Percentiles rank a stretch among this genome's conserved stretches.
Evolutionary conservation across 164 flowering plant genomes (phyloP).

Genomic region (Dillenia suffruticosa): DNA sequence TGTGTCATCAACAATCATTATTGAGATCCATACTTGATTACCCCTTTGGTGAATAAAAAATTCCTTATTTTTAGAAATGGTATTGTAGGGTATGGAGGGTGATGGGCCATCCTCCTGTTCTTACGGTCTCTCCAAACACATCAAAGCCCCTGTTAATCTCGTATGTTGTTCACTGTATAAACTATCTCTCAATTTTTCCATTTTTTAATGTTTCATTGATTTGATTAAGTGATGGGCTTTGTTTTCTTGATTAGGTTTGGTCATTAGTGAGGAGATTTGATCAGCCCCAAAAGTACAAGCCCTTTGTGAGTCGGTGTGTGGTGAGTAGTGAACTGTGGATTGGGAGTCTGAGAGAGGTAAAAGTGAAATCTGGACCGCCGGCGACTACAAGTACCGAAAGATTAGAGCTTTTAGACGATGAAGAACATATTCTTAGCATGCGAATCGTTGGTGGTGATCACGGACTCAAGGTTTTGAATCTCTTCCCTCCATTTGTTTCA

Average conservation of each 20-base stretch:
- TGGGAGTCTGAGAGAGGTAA: slow-evolving; percentile 83
- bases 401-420: slow-evolving; percentile 74
- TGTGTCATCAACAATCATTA: too few species aligned
- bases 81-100: too few species aligned
- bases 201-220: too few species aligned
- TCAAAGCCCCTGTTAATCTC: slow-evolving; percentile 66
- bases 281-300: slow-evolving; percentile 88
- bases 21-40: too few species aligned
- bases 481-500: neutral
- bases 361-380: slow-evolving; percentile 84
- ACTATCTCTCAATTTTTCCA: neutral
- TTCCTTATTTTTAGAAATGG: too few species aligned
- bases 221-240: too few species aligned
- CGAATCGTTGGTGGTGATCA: slow-evolving; percentile 87
- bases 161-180: slow-evolving; percentile 22
- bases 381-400: slow-evolving; percentile 90
- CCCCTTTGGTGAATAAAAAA: too few species aligned
- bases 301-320: slow-evolving; percentile 74
- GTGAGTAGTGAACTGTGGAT: slow-evolving; percentile 68
- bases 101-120: too few species aligned
- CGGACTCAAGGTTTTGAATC: slow-evolving; percentile 57
- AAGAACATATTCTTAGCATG: slow-evolving; percentile 71
- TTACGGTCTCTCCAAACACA: slow-evolving; percentile 58
- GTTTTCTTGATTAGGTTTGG: slow-evolving; percentile 51
- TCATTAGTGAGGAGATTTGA: slow-evolving; percentile 86